Conservation (phyloP, 1,139 yeast genomes). For the Kodamaea anthophila region DNA sequence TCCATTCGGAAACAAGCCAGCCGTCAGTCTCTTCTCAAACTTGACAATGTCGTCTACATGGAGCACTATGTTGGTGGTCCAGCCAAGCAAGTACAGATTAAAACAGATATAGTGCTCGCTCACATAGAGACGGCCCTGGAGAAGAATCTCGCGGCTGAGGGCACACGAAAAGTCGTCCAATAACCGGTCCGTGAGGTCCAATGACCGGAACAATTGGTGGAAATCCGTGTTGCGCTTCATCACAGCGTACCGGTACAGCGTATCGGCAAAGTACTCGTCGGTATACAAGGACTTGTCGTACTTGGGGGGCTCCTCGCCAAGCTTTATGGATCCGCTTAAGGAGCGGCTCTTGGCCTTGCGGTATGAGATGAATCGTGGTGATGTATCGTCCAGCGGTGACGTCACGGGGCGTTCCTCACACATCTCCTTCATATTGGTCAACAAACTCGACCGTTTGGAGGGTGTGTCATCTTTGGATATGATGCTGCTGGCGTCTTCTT, state of each 20-base stretch:
- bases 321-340: constrained; percentile 21
- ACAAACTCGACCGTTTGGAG: constrained; percentile 7
- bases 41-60: constrained; percentile 65
- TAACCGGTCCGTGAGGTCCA: constrained; percentile 66
- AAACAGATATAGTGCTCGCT: constrained; percentile 80
- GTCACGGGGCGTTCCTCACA: constrained; percentile 5
- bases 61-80: constrained; percentile 79
- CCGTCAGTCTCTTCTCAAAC: constrained; percentile 77
- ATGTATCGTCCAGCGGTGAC: constrained; percentile 8
- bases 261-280: constrained; percentile 31
- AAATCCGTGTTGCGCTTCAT: constrained; percentile 70
- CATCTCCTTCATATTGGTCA: constrained; percentile 8
- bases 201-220: constrained; percentile 64
- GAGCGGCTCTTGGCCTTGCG: constrained; percentile 33
- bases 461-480: constrained; percentile 19
- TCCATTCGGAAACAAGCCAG: constrained; percentile 89
- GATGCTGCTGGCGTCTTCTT: constrained; percentile 43
- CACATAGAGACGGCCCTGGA: constrained; percentile 88
- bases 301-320: constrained; percentile 4
- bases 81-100: constrained; percentile 86
- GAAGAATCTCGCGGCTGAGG: constrained; percentile 72
- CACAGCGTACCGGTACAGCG: constrained; percentile 52
- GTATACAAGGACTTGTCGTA: constrained; percentile 32
- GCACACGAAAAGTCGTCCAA: constrained; percentile 90
- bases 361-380: constrained; percentile 45